These are phyloP conservation scores for Fusarium sp. DNA, from an alignment of 2,329 filamentous ascomycete species.

Conservation along the genomic window DNA sequence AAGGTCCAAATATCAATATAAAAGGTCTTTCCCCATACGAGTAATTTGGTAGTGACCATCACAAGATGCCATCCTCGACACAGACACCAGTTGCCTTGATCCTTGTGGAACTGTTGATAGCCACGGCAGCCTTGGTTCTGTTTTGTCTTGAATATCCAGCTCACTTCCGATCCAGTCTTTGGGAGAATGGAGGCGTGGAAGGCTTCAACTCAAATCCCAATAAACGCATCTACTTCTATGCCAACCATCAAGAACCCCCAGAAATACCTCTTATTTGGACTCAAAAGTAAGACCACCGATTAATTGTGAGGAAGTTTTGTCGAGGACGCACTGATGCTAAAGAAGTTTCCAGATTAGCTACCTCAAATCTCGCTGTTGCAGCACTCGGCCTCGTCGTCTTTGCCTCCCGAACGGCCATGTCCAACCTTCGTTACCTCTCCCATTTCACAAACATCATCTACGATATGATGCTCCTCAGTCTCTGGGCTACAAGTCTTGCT, in stretches of 20 bases:
- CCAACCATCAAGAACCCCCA: slow-evolving; percentile 47
- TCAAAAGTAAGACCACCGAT: slow-evolving; percentile 34
- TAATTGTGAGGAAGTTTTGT: too few relatives aligned
- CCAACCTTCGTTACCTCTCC: slow-evolving; percentile 40
- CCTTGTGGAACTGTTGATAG: slow-evolving; percentile 36
- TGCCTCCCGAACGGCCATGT: slow-evolving; percentile 41
- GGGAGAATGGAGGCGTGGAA: slow-evolving; percentile 46
- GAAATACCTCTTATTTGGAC: slow-evolving; percentile 46
- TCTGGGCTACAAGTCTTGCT: slow-evolving; percentile 45
- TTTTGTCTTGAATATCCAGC: slow-evolving; percentile 44
- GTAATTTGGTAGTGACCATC: neutral
- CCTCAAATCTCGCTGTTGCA: slow-evolving; percentile 47
- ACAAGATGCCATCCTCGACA: slow-evolving; percentile 23
- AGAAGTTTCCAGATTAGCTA: slow-evolving; percentile 37
- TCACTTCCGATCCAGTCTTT: slow-evolving; percentile 40
- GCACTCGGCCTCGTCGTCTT: slow-evolving; percentile 47
- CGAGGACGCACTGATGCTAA: neutral
- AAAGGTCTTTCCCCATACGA: neutral
- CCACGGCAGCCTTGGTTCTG: slow-evolving; percentile 17
- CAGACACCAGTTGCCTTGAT: slow-evolving; percentile 26
- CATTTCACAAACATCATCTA: slow-evolving; percentile 44
- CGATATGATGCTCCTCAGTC: slow-evolving; percentile 43
- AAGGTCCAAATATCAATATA: slow-evolving; percentile 13
- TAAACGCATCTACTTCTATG: slow-evolving; percentile 46
- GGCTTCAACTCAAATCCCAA: slow-evolving; percentile 49